phyloP scores from a whole-genome alignment of 306 rosid genomes.

The peach (Prunus persica) region Prunus_persica_NCBIv2 NC_034015.1:17716501-17717000 shows the following conservation, averaged over 20 bases:
- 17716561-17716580: slow-evolving; percentile 24
- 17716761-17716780: slow-evolving; percentile 6
- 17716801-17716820: background rate
- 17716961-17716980: slow-evolving; percentile 89
- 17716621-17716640: slow-evolving; percentile 25
- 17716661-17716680: slow-evolving; percentile 13
- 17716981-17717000: slow-evolving; percentile 55
- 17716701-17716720: no score
- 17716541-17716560: slow-evolving; percentile 33
- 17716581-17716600: slow-evolving; percentile 26
- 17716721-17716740: no score
- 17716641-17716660: slow-evolving; percentile 17
- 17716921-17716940: background rate
- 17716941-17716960: slow-evolving; percentile 33
- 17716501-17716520: slow-evolving; percentile 20
- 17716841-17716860: background rate
- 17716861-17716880: background rate
- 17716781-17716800: background rate
- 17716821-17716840: background rate
- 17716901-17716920: background rate
- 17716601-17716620: slow-evolving; percentile 17
- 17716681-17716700: background rate
- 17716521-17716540: slow-evolving; percentile 24
- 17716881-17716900: background rate
- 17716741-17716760: background rate